Conservation (phyloP, 176 grass and related monocot genomes). For the Puccinellia tenuiflora region DNA sequence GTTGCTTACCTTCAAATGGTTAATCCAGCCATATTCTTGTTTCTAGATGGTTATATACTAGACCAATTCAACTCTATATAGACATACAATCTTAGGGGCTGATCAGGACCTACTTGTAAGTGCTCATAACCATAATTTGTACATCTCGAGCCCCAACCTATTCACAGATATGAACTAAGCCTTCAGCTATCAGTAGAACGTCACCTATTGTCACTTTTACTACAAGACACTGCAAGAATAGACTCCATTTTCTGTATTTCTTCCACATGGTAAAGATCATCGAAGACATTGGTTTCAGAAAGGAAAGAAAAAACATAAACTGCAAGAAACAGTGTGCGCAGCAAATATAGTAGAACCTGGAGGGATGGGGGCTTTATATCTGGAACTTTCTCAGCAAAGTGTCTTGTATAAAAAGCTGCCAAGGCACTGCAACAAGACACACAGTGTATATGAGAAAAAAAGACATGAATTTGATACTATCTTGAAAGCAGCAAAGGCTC, state of each 20-base stretch:
- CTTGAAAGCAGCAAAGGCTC: conserved; percentile 1
- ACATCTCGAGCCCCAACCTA: background rate
- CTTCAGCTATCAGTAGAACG: background rate
- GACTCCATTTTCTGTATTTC: background rate
- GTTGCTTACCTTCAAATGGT: background rate
- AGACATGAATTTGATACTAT: conserved; percentile 1
- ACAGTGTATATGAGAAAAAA: background rate
- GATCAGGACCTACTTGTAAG: background rate
- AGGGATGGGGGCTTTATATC: conserved; percentile 89
- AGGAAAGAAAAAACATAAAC: background rate
- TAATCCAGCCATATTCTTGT: background rate
- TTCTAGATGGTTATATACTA: background rate
- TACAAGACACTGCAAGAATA: background rate
- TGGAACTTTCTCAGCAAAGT: conserved; percentile 89
- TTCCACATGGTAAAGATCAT: background rate
- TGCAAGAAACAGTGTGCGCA: conserved; percentile 14
- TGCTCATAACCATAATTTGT: background rate
- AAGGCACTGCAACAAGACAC: conserved; percentile 65
- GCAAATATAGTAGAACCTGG: conserved; percentile 58
- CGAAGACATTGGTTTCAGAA: background rate
- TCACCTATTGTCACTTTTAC: background rate
- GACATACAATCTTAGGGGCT: background rate
- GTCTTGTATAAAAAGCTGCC: conserved; percentile 97
- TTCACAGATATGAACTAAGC: background rate
- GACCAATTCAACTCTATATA: background rate